Evolutionary conservation across 257 asterid genomes (phyloP), one percentile per base, ranked within the genome.

Genomic region (Anisodus acutangulus): DNA sequence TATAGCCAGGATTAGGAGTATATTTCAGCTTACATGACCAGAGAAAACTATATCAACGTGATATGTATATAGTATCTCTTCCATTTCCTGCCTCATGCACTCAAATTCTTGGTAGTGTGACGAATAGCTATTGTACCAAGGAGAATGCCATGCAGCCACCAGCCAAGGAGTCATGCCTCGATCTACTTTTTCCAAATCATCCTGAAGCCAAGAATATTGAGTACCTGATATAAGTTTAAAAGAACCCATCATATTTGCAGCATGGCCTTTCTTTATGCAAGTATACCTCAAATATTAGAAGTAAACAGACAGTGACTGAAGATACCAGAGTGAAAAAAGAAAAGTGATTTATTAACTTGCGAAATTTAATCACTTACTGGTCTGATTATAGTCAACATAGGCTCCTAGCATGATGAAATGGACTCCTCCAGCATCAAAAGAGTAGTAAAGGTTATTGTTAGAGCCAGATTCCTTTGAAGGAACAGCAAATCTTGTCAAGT

Each of bases 71-170:
- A 95, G 90, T 68, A 93, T 88, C 59, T 85, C 89, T 88, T 95
- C 99, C 98, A 94, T 94, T 84, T 91, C 92, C 86, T 88, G 87
- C 82, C 97, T 93, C 99, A 95, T 95, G 91, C 99, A 95, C 57
- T 95, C 99, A 59, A 91, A 91, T 88, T 95, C 99, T 81, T 90
- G 97, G 76, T 95, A 95, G 88, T 95, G 99, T 9, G 99, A 91
- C 9, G 93, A 89, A 88, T 93, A 95, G 90, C 95, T 95, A 47
- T 91, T 94, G 84, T 95, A 95, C 99, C 98, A 94, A 5, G 99
- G 99, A 41, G 99, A 86, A 88, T 95, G 98, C 97, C 97, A 94
- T 8, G 97, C 86, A 45, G 95, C 95, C 6, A 92, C 93, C 54
- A 95, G 87, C 99, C 99, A 95, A 4, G 98, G 97, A 31, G 97